A percentile compares a stretch with the other conserved stretches of the same genome.
Conservation (phyloP, 331 rosid species). For the Rhamnella rubrinervis region DNA sequence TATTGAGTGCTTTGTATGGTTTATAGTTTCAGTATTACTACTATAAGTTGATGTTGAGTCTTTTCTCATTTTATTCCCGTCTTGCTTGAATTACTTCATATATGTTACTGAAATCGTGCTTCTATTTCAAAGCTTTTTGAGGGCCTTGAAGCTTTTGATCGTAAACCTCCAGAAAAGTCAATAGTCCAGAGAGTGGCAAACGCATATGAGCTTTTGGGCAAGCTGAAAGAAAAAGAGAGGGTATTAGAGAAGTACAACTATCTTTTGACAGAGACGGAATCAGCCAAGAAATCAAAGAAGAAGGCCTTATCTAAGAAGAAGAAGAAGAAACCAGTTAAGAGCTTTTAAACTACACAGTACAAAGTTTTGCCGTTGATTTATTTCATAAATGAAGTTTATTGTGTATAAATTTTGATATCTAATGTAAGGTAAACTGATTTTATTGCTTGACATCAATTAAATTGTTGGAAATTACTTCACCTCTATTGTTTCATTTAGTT, state of each 20-base stretch:
- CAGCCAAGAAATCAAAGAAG: conserved; percentile 38
- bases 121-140: conserved; percentile 64
- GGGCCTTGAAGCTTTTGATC: conserved; percentile 84
- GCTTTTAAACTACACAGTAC: neutral
- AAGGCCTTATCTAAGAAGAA: conserved; percentile 19
- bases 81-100: neutral
- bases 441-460: neutral
- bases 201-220: conserved; percentile 73
- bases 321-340: conserved; percentile 22
- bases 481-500: too few species aligned
- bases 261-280: conserved; percentile 36
- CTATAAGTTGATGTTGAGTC: neutral
- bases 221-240: conserved; percentile 60
- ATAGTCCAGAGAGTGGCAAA: conserved; percentile 77
- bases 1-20: too few species aligned
- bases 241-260: conserved; percentile 62
- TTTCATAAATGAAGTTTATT: neutral
- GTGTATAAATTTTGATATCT: neutral
- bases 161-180: conserved; percentile 76
- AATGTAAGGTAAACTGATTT: neutral
- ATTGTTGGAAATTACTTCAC: conserved; percentile 5
- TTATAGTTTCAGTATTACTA: neutral
- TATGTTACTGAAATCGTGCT: conserved; percentile 22
- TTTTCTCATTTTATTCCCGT: neutral
- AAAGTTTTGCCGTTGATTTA: neutral